These are phyloP conservation scores for Asterella californica DNA, from an alignment of 225 moss, liverwort and hornwort species.

Conservation along the genomic window DNA sequence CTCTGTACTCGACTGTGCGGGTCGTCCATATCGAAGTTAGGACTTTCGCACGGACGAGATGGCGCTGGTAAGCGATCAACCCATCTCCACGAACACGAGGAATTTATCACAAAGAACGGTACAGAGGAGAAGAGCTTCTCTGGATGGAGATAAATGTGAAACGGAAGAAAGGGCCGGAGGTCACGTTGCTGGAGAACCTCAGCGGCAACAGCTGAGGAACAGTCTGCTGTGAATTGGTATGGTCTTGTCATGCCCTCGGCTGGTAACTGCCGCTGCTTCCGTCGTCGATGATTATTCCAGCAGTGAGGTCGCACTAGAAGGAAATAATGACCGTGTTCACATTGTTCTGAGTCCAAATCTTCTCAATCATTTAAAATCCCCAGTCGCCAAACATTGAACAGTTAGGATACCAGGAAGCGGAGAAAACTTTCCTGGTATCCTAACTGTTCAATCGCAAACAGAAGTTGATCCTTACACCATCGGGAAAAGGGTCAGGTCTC, in stretches of 20 bases:
- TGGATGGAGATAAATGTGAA: no score
- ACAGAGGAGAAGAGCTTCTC: background rate
- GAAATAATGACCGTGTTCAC: background rate
- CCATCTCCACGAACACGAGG: no score
- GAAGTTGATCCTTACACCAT: no score
- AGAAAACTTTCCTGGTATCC: no score
- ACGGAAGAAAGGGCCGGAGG: background rate
- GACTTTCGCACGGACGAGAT: background rate
- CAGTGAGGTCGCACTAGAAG: slow-evolving; percentile 2
- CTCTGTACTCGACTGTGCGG: background rate
- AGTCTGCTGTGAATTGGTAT: background rate
- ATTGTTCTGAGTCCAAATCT: no score
- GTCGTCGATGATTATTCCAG: background rate
- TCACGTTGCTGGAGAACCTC: background rate
- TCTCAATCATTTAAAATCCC: no score
- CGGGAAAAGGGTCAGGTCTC: no score
- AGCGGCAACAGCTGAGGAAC: background rate
- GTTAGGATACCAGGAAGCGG: no score
- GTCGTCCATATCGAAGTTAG: background rate
- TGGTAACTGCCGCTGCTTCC: background rate
- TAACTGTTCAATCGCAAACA: no score
- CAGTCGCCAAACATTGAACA: no score
- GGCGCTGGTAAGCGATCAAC: background rate
- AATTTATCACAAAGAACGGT: background rate
- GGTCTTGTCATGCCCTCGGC: background rate